Evolutionary conservation across 192 early-diverging fungal species (phyloP), one percentile per base, ranked within the genome.

Genomic region (Entomortierella parvispora): DNA sequence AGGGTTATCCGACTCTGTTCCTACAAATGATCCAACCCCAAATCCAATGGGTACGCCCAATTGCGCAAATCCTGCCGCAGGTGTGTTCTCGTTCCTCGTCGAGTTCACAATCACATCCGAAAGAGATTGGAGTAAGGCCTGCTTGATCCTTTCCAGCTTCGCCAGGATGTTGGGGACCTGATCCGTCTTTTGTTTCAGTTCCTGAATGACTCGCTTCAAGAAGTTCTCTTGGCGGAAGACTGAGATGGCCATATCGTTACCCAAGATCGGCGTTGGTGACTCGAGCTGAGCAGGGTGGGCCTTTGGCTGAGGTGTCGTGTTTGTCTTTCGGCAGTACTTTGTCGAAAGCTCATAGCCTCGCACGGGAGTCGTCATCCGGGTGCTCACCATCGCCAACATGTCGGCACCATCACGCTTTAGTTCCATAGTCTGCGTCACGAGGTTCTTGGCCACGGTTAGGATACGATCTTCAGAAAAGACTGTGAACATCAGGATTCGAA

Each of bases 401-500:
- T 71, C 56, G 6, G 66, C 65, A 20, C 90, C 92, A 65, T 91
- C 88, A 12, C 91, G 87, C 71, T 93, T 93, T 23, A 83, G 55
- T 44, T 91, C 89, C 47, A 65, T 58, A 32, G 93, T 84, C n/a
- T 89, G 85, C 18, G 83, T 84, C 26, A 88, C 69, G 54, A 93
- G 62, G 65, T 93, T 93, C 80, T 93, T 91, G 17, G 88, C 86
- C 3, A 84, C 74, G 0, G 89, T 85, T n/a, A 89, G 20, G 52
- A 95, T 81, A 1, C 94, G 84, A 58, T 93, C 93, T 20, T 81
- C 72, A 20, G 89, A 86, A 60, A 93, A 94, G 20, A 82, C 68
- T 3, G 90, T 80, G 70, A 91, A 91, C 64, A 92, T 71, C 20
- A 95, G 20, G 1, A 80, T 82, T 25, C 84, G 81, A 0, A 86